Evolutionary conservation across 1,284 basidiomycete species (phyloP).

Genomic region (Stereum hirsutum): DNA sequence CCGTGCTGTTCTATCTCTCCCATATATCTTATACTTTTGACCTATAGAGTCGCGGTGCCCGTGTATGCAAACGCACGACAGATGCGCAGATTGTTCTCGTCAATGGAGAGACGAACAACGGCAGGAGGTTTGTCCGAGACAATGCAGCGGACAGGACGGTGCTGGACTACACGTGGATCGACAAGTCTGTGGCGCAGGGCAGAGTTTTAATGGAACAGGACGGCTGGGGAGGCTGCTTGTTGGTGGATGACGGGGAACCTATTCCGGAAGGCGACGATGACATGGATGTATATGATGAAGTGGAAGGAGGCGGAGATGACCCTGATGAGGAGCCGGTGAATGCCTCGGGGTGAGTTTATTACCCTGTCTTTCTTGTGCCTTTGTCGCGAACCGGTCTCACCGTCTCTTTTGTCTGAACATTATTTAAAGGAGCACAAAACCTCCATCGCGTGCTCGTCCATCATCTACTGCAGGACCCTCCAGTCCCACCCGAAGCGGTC

Average conservation of each 20-base stretch:
- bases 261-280: constrained; percentile 17
- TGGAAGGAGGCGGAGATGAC: constrained; percentile 10
- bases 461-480: constrained; percentile 36
- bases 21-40: background rate
- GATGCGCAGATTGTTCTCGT: constrained; percentile 49
- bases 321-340: too few relatives aligned
- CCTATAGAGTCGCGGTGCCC: constrained; percentile 41
- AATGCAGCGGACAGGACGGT: constrained; percentile 46
- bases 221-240: constrained; percentile 43
- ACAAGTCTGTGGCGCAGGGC: constrained; percentile 28
- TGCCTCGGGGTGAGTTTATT: too few relatives aligned
- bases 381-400: too few relatives aligned
- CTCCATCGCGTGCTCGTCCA: constrained; percentile 42
- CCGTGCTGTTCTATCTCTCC: background rate
- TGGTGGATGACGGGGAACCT: constrained; percentile 18
- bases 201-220: constrained; percentile 35
- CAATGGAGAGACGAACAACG: constrained; percentile 38
- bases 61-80: constrained; percentile 33
- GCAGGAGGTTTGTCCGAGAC: constrained; percentile 41
- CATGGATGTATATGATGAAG: constrained; percentile 27
- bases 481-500: background rate
- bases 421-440: background rate
- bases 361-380: background rate
- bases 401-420: background rate
- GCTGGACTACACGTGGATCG: constrained; percentile 37